Evolutionary conservation across 179 eudicot genomes (phyloP).

Genomic region (Corrigiola litoralis): DNA sequence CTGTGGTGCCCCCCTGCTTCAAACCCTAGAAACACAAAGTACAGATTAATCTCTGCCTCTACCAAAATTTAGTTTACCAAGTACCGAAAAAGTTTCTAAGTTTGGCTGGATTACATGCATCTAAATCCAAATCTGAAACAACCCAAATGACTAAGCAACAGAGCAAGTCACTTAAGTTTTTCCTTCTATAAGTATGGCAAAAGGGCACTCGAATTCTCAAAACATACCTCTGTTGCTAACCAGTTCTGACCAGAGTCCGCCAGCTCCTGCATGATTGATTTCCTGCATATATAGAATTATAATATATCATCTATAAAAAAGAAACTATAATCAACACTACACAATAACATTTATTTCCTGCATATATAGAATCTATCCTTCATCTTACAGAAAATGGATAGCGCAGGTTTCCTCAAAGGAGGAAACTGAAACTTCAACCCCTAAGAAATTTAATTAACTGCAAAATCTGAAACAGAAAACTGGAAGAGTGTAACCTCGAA

Average conservation of each 20-base stretch:
- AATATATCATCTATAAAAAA: no score
- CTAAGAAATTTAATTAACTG: neutral
- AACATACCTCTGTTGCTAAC: conserved; percentile 80
- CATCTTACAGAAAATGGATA: neutral
- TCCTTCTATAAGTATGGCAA: neutral
- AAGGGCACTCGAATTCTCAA: neutral
- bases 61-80: neutral
- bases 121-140: neutral
- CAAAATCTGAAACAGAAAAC: neutral
- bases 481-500: conserved; percentile 54
- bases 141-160: neutral
- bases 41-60: neutral
- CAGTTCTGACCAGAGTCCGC: conserved; percentile 97
- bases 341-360: no score
- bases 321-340: neutral
- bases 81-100: neutral
- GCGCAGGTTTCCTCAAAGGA: neutral
- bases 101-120: neutral
- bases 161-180: neutral
- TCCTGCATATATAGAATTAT: conserved; percentile 49
- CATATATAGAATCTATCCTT: no score
- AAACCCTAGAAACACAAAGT: conserved; percentile 51
- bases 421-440: neutral
- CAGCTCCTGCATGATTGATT: conserved; percentile 97
- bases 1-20: conserved; percentile 74